Evolutionary conservation across 2,329 filamentous ascomycete genomes (phyloP), one percentile per base, ranked within the genome.

Genomic region (Aschersonia sp.): DNA sequence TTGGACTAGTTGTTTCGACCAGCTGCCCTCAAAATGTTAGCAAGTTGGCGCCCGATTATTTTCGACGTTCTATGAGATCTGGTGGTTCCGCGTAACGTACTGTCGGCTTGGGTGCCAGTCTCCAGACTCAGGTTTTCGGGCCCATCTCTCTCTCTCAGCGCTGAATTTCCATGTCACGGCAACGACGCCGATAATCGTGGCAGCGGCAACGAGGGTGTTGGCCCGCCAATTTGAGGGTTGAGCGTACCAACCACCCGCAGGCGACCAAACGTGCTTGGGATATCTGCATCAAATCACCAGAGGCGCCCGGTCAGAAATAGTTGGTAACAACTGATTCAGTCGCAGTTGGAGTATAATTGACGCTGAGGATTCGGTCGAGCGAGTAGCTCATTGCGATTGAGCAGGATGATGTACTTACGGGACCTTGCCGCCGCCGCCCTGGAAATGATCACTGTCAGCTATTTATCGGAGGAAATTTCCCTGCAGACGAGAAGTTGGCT

Each of bases 251-350:
- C 92, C 92, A 76, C 92, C 92, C 55, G 90, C 76, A 52, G 92
- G 92, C 62, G 92, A 97, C 92, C 92, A 98, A 76, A 98, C 87
- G 76, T 98, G 90, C 76, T 95, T 95, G 66, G 88, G 89, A 70
- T 95, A 95, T 62, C 87, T 94, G 59, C 44, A 41, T 35, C 14
- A 22, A 22, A 22, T 22, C 22, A 22, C 22, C 22, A 22, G 4
- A 22, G 22, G 22, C 22, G 22, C 22, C 22, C 22, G 8, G 35
- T 37, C 35, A 37, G 35, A 8, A 37, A 37, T 37, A 37, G 35
- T 37, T 9, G 2, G 35, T 12, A 37, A 8, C 12, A 8, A 37
- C 8, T 3, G 40, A n/a, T 11, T 32, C 44, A 14, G n/a, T 22
- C 22, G 22, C 22, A 22, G 22, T 22, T 22, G 22, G 22, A 22